Evolutionary conservation across 371 early-diverging fungal genomes (phyloP), one percentile per base, ranked within the genome.

Genomic region (Mucor saturninus): DNA sequence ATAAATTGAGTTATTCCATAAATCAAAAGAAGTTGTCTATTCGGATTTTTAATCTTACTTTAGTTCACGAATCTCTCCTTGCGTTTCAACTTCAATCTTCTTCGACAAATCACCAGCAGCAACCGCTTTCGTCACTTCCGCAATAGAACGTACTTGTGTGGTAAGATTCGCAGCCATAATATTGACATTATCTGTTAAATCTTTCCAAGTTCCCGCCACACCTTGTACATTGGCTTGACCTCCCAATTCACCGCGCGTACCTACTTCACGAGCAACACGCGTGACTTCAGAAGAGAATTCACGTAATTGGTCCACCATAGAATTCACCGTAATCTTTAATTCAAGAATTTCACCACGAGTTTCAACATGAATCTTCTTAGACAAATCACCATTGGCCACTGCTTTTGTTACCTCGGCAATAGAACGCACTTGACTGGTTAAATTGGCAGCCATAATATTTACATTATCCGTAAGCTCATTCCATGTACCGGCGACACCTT

Each of bases 351-450:
- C 76, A 40, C 76, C 76, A 9, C 72, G 52, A 14, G 59, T 59
- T 31, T 75, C 76, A 0, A 75, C 71, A 26, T 69, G 65, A 60
- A 75, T 72, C 40, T 71, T 75, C 57, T 72, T 69, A 0, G 68
- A 69, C 1, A 74, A 39, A 61, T 74, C 74, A 52, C 74, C 74
- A 0, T 37, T 8, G 13, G 74, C 74, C 0, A 74, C 74, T 8
- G 74, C 74, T 39, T 69, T 70, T 1, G 70, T 69, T 0, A 72
- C 72, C 42, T 70, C 66, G 11, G 76, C 72, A 62, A 75, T 75
- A 5, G 78, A 76, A 2, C 88, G 75, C 15, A 87, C 85, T 65
- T 86, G 86, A 15, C 45, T 67, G 0, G 87, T 86, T 3, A 86
- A 53, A 59, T 85, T 85, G 8, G 79, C 71, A 6, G 83, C 86